Evolutionary conservation across 768 basidiomycete genomes (phyloP).

Genomic region (Clavulina sp.): DNA sequence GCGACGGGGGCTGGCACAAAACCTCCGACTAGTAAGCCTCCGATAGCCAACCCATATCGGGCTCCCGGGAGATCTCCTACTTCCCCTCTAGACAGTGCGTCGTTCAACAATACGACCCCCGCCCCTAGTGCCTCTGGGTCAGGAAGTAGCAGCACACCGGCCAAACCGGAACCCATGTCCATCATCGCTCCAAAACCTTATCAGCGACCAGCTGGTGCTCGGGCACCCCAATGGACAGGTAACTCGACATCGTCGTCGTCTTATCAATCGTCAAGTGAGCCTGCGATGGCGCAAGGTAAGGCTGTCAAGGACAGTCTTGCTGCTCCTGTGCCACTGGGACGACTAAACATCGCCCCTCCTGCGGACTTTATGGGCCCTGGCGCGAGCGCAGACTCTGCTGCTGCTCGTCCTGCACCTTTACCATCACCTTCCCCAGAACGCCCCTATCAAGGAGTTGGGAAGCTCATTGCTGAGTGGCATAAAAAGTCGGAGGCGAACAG

Average conservation of each 20-base stretch:
- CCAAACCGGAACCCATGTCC: constrained; percentile 6
- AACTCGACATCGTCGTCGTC: too few species aligned
- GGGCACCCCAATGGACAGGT: too few species aligned
- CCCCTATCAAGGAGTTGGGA: constrained; percentile 69
- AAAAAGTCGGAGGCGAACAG: constrained; percentile 45
- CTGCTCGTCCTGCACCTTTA: constrained; percentile 1
- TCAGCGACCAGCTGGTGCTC: too few species aligned
- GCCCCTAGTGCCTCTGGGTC: not conserved
- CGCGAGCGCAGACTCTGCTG: not conserved
- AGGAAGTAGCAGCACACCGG: not conserved
- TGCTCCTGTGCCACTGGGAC: too few species aligned
- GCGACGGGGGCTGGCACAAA: not conserved
- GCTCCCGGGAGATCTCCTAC: not conserved
- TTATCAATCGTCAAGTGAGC: too few species aligned
- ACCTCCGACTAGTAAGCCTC: constrained; percentile 1
- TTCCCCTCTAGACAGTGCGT: not conserved
- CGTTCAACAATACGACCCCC: too few species aligned
- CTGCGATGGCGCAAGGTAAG: not conserved
- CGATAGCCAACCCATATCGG: not conserved
- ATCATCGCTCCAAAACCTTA: constrained; percentile 2
- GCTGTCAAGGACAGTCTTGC: not conserved
- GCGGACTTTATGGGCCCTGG: not conserved
- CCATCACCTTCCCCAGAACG: constrained; percentile 50
- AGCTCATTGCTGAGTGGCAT: constrained; percentile 78
- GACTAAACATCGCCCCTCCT: not conserved